Evolutionary conservation across 208 protist genomes (phyloP), one percentile per base, ranked within the genome.

Genomic region (Wallacemonas rigidus): DNA sequence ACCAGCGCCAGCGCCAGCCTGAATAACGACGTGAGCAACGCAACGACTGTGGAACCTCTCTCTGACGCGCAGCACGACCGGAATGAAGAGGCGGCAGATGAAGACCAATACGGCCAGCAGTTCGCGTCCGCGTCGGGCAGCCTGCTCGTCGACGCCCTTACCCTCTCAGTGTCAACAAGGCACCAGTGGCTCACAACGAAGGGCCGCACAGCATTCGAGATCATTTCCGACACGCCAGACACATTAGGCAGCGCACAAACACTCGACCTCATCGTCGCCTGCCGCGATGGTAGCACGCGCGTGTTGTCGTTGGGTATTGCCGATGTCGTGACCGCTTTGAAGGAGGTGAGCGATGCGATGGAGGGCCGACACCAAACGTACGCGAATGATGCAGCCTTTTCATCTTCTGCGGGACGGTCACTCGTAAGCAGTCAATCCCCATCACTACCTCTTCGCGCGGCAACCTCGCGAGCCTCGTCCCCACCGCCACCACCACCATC

Each of bases 241-340:
- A 26, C 26, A 26, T 26, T 26, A 50, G 45, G 8, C 45, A 12
- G 12, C 12, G 2, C 14, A 4, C 12, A 26, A 1, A 45, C 63
- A 12, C 56, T 83, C 38, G 45, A 43, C 1, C 35, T 80, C n/a
- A 44, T 72, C n/a, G 67, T 77, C 17, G 75, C 74, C 14, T 57
- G 75, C 40, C 61, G 67, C 55, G 79, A 80, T 55, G 62, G 65
- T 12, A 77, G 75, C 35, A 61, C 68, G 50, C 75, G 75, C 14
- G 55, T 84, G 60, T 63, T 80, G 17, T 55, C 69, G 3, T 26
- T 79, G 0, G 65, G 3, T 5, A 65, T 65, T 12, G 2, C 8
- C 8, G 39, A 57, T 14, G 54, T 48, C 7, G 4, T 35, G 38
- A 54, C 14, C 15, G 55, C 39, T 48, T 35, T 56, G 35, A 48